Evolutionary conservation across 2,329 filamentous ascomycete species (phyloP).

Genomic region (Ceratocystis variospora): DNA sequence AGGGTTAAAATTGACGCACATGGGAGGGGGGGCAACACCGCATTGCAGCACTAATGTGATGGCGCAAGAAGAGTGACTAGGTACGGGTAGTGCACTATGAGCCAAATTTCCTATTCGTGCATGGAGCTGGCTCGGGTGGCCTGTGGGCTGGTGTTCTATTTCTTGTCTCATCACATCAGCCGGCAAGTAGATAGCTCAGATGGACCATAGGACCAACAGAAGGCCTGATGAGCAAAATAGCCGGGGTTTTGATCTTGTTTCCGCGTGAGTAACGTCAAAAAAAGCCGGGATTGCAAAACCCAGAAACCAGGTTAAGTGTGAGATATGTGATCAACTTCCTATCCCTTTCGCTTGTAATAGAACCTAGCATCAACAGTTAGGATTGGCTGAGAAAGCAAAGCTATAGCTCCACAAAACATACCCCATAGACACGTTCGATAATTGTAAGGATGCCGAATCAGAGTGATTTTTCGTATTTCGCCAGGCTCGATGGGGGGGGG

Average conservation of each 20-base stretch:
- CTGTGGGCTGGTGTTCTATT: background rate
- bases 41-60: background rate
- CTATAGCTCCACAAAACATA: constrained; percentile 3
- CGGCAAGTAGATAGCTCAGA: background rate
- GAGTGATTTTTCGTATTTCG: background rate
- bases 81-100: background rate
- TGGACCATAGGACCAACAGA: background rate
- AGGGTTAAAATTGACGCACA: background rate
- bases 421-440: background rate
- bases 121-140: background rate
- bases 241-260: background rate
- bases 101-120: background rate
- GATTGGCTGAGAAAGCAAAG: background rate
- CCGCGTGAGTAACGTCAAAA: background rate
- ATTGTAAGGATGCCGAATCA: background rate
- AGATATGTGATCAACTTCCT: background rate
- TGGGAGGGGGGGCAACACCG: background rate
- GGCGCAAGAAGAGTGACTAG: background rate
- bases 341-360: background rate
- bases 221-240: background rate
- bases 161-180: background rate
- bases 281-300: background rate
- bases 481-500: background rate
- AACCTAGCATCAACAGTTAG: background rate
- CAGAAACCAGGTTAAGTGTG: constrained; percentile 4